Conservation (phyloP, 1,284 basidiomycete species). For the Schizophyllum amplum region DNA sequence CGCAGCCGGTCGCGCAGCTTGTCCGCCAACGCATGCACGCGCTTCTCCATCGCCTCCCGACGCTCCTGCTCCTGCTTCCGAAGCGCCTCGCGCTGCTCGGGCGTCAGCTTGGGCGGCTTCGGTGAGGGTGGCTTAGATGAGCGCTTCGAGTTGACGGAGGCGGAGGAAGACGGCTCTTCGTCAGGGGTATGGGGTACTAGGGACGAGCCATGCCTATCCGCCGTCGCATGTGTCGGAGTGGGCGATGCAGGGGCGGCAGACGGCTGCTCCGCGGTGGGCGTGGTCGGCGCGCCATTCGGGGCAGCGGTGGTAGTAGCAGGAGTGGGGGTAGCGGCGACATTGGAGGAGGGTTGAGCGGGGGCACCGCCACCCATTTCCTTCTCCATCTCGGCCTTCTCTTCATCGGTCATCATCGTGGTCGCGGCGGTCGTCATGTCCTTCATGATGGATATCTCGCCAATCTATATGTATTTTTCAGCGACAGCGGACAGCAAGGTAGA, state of each 20-base stretch:
- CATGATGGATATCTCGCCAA: slow-evolving; percentile 90
- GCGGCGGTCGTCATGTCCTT: slow-evolving; percentile 82
- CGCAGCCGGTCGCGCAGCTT: slow-evolving; percentile 81
- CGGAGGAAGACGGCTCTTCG: slow-evolving; percentile 14
- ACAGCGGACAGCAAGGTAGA: neutral
- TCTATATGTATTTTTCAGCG: slow-evolving; percentile 35
- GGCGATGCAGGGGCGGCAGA: slow-evolving; percentile 8
- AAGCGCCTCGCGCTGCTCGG: slow-evolving; percentile 81
- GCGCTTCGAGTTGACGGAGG: slow-evolving; percentile 29
- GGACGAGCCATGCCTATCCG: slow-evolving; percentile 9
- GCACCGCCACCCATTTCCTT: slow-evolving; percentile 49
- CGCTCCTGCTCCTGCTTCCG: slow-evolving; percentile 75
- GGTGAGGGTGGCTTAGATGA: slow-evolving; percentile 44
- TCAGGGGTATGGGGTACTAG: slow-evolving; percentile 8
- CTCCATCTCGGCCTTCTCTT: slow-evolving; percentile 86
- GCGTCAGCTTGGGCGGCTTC: slow-evolving; percentile 60
- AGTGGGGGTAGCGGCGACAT: slow-evolving; percentile 3
- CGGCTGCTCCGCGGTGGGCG: slow-evolving; percentile 3
- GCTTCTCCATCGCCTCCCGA: slow-evolving; percentile 70
- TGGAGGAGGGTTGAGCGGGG: slow-evolving; percentile 9
- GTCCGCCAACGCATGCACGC: slow-evolving; percentile 62
- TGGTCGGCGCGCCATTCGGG: slow-evolving; percentile 6
- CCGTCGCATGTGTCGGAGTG: slow-evolving; percentile 11
- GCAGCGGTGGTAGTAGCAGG: slow-evolving; percentile 3
- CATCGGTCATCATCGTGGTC: slow-evolving; percentile 80